Conservation (phyloP, 2,329 filamentous ascomycete genomes). For the Fusarium sp. region DNA sequence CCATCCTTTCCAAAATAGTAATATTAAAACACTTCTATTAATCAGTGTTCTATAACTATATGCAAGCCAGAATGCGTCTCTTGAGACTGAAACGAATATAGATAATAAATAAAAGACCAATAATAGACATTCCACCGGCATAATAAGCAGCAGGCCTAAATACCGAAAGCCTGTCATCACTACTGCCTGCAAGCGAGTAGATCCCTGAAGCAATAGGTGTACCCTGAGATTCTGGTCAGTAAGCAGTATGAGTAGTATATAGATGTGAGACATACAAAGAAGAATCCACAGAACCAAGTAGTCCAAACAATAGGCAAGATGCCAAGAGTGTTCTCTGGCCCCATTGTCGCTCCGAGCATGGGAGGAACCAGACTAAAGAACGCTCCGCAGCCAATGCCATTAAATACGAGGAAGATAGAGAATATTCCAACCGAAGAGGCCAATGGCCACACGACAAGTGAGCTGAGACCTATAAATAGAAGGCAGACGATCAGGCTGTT, state of each 20-base stretch:
- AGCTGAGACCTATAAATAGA: constrained; percentile 44
- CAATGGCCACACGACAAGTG: constrained; percentile 45
- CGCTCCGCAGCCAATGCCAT: constrained; percentile 47
- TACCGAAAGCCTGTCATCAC: not conserved
- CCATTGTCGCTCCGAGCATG: constrained; percentile 44
- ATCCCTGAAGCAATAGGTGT: constrained; percentile 41
- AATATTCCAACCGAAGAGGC: constrained; percentile 43
- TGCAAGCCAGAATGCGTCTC: not conserved
- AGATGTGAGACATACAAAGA: constrained; percentile 34
- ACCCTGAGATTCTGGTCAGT: constrained; percentile 8
- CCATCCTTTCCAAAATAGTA: not conserved
- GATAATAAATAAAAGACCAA: constrained; percentile 26
- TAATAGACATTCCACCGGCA: constrained; percentile 28
- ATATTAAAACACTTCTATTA: too few species aligned
- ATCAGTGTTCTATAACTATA: not conserved
- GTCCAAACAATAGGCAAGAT: constrained; percentile 47
- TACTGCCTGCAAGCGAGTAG: constrained; percentile 22
- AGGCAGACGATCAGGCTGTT: constrained; percentile 46
- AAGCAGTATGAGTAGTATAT: accelerated
- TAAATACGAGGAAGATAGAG: constrained; percentile 39
- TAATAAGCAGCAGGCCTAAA: constrained; percentile 38
- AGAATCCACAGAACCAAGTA: constrained; percentile 48
- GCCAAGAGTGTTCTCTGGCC: constrained; percentile 37
- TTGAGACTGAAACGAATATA: constrained; percentile 23
- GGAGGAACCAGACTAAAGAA: constrained; percentile 49